Conservation (phyloP, 2,329 filamentous ascomycete species). For the Hypoxylon sp. region DNA sequence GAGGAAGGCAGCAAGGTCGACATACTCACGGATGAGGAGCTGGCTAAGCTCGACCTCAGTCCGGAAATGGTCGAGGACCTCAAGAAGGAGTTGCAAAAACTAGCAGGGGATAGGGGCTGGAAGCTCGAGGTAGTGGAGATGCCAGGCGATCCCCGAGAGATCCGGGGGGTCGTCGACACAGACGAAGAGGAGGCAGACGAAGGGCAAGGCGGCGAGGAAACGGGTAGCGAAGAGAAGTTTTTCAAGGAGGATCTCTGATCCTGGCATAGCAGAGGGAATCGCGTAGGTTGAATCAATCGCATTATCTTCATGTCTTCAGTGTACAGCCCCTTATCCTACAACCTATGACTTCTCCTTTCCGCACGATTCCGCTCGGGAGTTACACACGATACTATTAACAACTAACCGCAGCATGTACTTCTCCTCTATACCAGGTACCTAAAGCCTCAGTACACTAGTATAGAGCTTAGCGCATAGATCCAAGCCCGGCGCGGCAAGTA, state of each 20-base stretch:
- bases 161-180: conserved; percentile 73
- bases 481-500: neutral
- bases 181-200: conserved; percentile 58
- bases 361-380: neutral
- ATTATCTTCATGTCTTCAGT: conserved; percentile 5
- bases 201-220: conserved; percentile 36
- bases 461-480: neutral
- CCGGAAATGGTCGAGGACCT: conserved; percentile 73
- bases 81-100: conserved; percentile 70
- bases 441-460: neutral
- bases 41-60: conserved; percentile 72
- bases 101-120: conserved; percentile 78
- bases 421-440: too few relatives aligned
- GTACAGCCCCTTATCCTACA: too few relatives aligned
- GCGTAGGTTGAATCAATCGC: conserved; percentile 12
- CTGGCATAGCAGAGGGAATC: conserved; percentile 36
- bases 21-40: conserved; percentile 69
- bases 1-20: conserved; percentile 69
- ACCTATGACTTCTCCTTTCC: neutral
- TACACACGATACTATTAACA: too few relatives aligned
- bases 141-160: conserved; percentile 66
- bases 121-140: conserved; percentile 80
- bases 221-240: conserved; percentile 59
- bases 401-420: too few relatives aligned
- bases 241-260: conserved; percentile 62